Evolutionary conservation across 2,329 filamentous ascomycete genomes (phyloP), one percentile per base, ranked within the genome.

Genomic region (Lasiodiplodia theobromae): DNA sequence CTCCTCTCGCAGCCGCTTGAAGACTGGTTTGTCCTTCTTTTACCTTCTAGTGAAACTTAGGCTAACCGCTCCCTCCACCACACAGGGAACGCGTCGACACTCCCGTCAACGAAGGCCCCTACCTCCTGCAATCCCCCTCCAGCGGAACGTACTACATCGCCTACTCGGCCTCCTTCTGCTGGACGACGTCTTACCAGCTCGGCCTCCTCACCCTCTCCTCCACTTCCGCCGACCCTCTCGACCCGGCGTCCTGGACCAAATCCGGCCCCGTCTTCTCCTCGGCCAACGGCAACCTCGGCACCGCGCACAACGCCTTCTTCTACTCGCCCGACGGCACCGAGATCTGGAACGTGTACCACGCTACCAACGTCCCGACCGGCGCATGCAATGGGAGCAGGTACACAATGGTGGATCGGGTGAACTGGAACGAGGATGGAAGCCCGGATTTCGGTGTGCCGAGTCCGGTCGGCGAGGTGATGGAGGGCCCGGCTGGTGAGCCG

Each of bases 301-400:
- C 86, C 0, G 86, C 85, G 0, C 86, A 88, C 70, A 88, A 88
- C 71, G 79, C 78, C 76, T 81, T 89, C 80, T 88, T 89, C 77
- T 78, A 75, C 37, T 87, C 85, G 70, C 86, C 86, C 0, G 85
- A 88, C 70, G 85, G 81, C 4, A 82, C 77, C 0, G 81, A 88
- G 75, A 84, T 82, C 3, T 88, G 83, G 83, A 86, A 85, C 65
- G 83, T 85, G 0, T 88, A 86, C 74, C 86, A 88, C 71, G 86
- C 86, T 0, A 87, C 86, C 0, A 77, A 79, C 2, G 84, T 82
- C 69, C 76, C 79, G 10, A 76, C 75, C 0, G 86, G 86, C 1
- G 80, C 83, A 1, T 89, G 87, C 67, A 85, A 87, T 69, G 80
- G 83, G 1, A 84, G 80, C 4, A 76, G 87, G 49, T 88, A 87